A percentile compares a stretch with the other conserved stretches of the same genome.
Evolutionary conservation across 1,284 basidiomycete species (phyloP).

Genomic region (Neolentinus lepideus): DNA sequence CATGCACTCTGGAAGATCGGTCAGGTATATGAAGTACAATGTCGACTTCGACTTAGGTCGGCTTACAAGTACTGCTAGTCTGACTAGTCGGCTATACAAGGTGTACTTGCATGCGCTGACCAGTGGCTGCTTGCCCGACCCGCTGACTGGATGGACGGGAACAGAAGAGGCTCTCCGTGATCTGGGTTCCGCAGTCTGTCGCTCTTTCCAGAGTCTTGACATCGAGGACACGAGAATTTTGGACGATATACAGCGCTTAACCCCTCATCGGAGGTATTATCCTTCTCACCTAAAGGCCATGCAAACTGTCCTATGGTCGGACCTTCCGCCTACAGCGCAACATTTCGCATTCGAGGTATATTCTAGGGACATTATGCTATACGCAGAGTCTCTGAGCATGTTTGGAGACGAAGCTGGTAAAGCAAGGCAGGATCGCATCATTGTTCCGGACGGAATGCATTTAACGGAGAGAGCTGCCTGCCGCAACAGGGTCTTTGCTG

Average conservation of each 20-base stretch:
- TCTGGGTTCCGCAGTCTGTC: conserved; percentile 27
- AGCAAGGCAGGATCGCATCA: not conserved
- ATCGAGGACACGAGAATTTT: conserved; percentile 24
- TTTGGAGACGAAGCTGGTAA: conserved; percentile 8
- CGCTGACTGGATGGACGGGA: conserved; percentile 35
- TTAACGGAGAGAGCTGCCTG: conserved; percentile 9
- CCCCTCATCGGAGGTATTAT: conserved; percentile 29
- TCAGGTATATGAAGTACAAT: conserved; percentile 23
- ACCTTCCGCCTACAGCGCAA: conserved; percentile 22
- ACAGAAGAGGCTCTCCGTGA: conserved; percentile 36
- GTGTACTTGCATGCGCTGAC: conserved; percentile 40
- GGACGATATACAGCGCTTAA: conserved; percentile 24
- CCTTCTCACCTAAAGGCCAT: conserved; percentile 29
- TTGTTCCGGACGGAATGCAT: not conserved
- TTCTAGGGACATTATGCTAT: conserved; percentile 22
- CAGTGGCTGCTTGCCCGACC: conserved; percentile 33
- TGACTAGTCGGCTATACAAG: conserved; percentile 29
- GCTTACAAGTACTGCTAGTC: conserved; percentile 24
- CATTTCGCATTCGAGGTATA: conserved; percentile 21
- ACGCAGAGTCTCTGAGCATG: conserved; percentile 15
- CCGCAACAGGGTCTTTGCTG: conserved; percentile 8
- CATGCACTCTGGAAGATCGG: not conserved
- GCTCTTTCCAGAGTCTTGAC: conserved; percentile 29
- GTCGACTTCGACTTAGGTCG: conserved; percentile 31
- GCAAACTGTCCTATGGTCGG: conserved; percentile 30